Percentiles rank a stretch among this genome's conserved stretches.
phyloP scores from a whole-genome alignment of 2,329 filamentous ascomycete genomes.

The Coleophoma eucalyptorum region DNA sequence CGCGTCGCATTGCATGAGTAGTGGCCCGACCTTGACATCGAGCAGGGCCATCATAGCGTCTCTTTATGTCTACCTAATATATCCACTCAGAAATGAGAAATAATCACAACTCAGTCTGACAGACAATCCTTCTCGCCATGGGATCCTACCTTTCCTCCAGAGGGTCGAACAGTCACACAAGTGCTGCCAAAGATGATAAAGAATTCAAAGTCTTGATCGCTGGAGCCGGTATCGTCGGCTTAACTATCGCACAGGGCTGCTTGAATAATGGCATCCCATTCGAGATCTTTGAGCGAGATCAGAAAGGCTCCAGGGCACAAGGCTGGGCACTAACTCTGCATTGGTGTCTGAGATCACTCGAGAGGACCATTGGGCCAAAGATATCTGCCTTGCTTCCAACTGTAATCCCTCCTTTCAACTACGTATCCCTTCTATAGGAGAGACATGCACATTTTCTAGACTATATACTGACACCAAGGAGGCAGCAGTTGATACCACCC shows the following conservation, averaged over 20 bases:
- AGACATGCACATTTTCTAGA: background rate
- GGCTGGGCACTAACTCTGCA: slow-evolving; percentile 60
- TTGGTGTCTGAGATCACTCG: slow-evolving; percentile 43
- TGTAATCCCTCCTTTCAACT: slow-evolving; percentile 6
- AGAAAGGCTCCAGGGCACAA: slow-evolving; percentile 31
- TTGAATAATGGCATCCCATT: slow-evolving; percentile 29
- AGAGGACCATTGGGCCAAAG: slow-evolving; percentile 17
- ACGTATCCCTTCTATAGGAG: too few relatives aligned
- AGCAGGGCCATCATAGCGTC: too few relatives aligned
- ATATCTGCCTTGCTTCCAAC: slow-evolving; percentile 13
- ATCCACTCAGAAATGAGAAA: too few relatives aligned
- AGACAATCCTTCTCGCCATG: too few relatives aligned
- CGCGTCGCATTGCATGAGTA: too few relatives aligned
- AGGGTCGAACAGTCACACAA: too few relatives aligned
- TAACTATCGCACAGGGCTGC: slow-evolving; percentile 24
- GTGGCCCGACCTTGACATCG: too few relatives aligned
- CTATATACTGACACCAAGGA: slow-evolving; percentile 11
- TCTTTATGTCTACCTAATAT: too few relatives aligned
- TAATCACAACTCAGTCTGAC: too few relatives aligned
- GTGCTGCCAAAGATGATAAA: background rate
- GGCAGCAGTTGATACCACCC: slow-evolving; percentile 27
- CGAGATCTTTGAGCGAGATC: slow-evolving; percentile 35
- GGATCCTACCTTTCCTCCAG: too few relatives aligned
- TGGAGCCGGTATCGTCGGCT: slow-evolving; percentile 25
- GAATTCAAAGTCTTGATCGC: slow-evolving; percentile 18